phyloP scores from a whole-genome alignment of 1,284 basidiomycete species.

The Inonotus obliquus region DNA sequence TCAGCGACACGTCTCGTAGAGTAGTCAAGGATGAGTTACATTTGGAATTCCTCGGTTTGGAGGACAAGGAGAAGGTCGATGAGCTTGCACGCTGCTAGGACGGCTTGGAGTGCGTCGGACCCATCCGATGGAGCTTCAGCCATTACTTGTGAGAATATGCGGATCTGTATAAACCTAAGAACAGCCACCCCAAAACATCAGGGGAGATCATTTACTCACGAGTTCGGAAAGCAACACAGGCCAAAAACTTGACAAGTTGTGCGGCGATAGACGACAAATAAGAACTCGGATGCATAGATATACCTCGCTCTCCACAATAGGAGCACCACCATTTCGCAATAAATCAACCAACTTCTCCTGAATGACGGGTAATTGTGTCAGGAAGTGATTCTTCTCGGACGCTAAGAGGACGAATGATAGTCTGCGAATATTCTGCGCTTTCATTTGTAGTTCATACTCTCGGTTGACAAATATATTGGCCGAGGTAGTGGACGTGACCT shows the following conservation, averaged over 20 bases:
- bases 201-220: constrained; percentile 40
- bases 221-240: constrained; percentile 93
- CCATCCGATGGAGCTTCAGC: constrained; percentile 64
- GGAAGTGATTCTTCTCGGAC: constrained; percentile 86
- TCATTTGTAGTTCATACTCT: constrained; percentile 87
- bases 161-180: constrained; percentile 45
- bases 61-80: constrained; percentile 87
- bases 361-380: constrained; percentile 86
- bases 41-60: constrained; percentile 97
- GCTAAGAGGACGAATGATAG: constrained; percentile 83
- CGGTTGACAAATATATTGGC: constrained; percentile 96
- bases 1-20: constrained; percentile 5
- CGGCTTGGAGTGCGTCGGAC: constrained; percentile 77
- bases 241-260: constrained; percentile 96
- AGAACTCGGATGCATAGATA: constrained; percentile 92
- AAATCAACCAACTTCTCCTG: constrained; percentile 97
- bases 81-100: constrained; percentile 91
- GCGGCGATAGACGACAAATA: constrained; percentile 85
- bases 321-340: constrained; percentile 74
- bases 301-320: constrained; percentile 89
- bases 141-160: constrained; percentile 68
- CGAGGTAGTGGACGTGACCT: constrained; percentile 81
- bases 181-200: not conserved
- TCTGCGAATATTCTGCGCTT: constrained; percentile 86
- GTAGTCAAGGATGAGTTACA: constrained; percentile 43